Evolutionary conservation across 73 alveolate genomes (phyloP), one percentile per base, ranked within the genome.

Genomic region (Blepharisma stoltei): DNA sequence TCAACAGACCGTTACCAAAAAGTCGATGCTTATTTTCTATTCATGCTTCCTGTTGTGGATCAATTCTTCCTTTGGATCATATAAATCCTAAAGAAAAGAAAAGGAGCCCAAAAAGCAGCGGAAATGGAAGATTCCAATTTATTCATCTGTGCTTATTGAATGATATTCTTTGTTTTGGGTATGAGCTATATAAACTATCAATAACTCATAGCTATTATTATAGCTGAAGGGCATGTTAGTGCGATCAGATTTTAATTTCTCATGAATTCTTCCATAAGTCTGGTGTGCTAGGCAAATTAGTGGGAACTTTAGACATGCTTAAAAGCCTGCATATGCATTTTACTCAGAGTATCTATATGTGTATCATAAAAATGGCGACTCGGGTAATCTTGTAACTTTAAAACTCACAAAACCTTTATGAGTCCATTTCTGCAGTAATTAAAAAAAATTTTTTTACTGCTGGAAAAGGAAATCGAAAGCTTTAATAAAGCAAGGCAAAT

Each of bases 331-430:
- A 92, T 78, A 41, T 80, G 45, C 98, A 92, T 67, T 92, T 78
- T 81, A 83, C 70, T 77, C 84, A 6, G 93, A 92, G 85, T 96
- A 92, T 65, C 71, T 82, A 23, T 70, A 77, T 53, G 90, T 88
- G 18, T 96, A 92, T 71, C 98, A 92, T 80, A 89, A 88, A 68
- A 25, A 86, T 81, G 98, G 89, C 0, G 89, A 95, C 46, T 92
- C 94, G 6, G 43, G 55, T 6, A 96, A 92, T 66, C 87, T 96
- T n/a, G 92, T 90, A 21, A 81, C 95, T 7, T 67, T 95, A 8
- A 47, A 70, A 32, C 11, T 67, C 14, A 93, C 86, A 90, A 54
- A 52, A 83, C 27, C 60, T 89, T 14, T 78, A 55, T 44, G 9
- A 54, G 4, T 89, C 55, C 82, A 25, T 70, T 14, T 81, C 82